Evolutionary conservation across 331 rosid species (phyloP).

Genomic region (Quercus tomentella): DNA sequence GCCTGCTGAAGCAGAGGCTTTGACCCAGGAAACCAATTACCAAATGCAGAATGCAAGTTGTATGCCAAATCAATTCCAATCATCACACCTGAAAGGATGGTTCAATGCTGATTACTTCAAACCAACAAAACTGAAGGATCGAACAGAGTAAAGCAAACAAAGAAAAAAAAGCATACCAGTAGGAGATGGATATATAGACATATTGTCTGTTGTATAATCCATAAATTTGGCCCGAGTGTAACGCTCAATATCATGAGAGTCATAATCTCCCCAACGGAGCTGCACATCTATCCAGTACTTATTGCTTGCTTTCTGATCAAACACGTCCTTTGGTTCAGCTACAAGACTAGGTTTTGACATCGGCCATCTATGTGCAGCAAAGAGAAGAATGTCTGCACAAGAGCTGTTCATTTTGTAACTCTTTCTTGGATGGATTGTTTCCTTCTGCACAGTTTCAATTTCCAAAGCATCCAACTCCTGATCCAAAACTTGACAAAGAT

Average conservation of each 20-base stretch:
- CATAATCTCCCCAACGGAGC: conserved; percentile 98
- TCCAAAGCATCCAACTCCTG: conserved; percentile 98
- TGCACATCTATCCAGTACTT: conserved; percentile 99
- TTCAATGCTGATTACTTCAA: conserved; percentile 13
- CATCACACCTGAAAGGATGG: conserved; percentile 74
- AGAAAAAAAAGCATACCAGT: conserved; percentile 47
- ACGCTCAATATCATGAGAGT: conserved; percentile 97
- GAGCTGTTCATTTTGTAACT: conserved; percentile 99
- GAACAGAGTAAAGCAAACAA: neutral
- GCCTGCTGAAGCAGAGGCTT: conserved; percentile 96
- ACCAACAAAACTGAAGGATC: neutral
- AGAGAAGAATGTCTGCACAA: conserved; percentile 94
- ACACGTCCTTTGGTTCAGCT: conserved; percentile 97
- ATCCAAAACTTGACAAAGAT: conserved; percentile 98
- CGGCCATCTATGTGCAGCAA: conserved; percentile 99
- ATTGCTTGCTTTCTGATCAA: conserved; percentile 97
- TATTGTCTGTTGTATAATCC: conserved; percentile 98
- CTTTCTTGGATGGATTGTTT: conserved; percentile 96
- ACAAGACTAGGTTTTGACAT: conserved; percentile 99
- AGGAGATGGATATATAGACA: conserved; percentile 98
- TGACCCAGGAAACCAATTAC: conserved; percentile 99
- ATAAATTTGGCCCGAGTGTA: conserved; percentile 95
- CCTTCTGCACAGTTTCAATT: conserved; percentile 97
- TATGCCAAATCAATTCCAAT: conserved; percentile 96
- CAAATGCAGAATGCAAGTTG: conserved; percentile 95